Conservation (phyloP, 2,329 filamentous ascomycete genomes). For the Sporothrix protearum region DNA sequence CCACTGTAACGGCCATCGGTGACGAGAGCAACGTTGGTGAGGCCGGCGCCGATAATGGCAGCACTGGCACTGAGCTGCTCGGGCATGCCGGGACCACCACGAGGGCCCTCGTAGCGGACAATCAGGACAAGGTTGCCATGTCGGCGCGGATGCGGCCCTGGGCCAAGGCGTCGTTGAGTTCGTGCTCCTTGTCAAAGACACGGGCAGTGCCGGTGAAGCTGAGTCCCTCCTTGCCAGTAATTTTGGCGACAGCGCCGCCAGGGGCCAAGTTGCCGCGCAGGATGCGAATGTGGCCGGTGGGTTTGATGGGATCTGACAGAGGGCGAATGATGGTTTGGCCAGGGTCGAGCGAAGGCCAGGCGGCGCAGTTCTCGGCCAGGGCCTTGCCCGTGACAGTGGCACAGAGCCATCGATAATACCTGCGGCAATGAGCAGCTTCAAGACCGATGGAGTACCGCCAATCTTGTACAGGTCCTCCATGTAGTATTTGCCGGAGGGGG, state of each 20-base stretch:
- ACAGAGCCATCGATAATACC: slow-evolving; percentile 73
- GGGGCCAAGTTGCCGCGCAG: slow-evolving; percentile 84
- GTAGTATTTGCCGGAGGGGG: slow-evolving; percentile 77
- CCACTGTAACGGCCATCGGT: slow-evolving; percentile 90
- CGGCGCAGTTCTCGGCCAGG: slow-evolving; percentile 73
- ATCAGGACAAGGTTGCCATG: slow-evolving; percentile 77
- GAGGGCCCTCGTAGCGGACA: slow-evolving; percentile 90
- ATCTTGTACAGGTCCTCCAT: slow-evolving; percentile 83
- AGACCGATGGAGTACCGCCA: slow-evolving; percentile 78
- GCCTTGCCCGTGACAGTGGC: slow-evolving; percentile 80
- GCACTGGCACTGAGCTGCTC: slow-evolving; percentile 87
- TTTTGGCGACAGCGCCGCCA: slow-evolving; percentile 87
- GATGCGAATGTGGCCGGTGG: slow-evolving; percentile 82
- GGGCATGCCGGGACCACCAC: slow-evolving; percentile 92
- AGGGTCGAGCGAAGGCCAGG: slow-evolving; percentile 71
- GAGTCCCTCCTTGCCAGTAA: slow-evolving; percentile 90
- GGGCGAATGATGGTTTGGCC: slow-evolving; percentile 80
- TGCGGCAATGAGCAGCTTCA: slow-evolving; percentile 78
- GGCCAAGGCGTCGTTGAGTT: slow-evolving; percentile 70
- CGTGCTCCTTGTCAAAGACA: slow-evolving; percentile 82
- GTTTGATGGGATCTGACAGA: slow-evolving; percentile 69
- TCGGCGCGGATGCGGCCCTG: slow-evolving; percentile 50
- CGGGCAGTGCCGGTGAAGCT: slow-evolving; percentile 74
- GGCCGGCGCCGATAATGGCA: slow-evolving; percentile 85
- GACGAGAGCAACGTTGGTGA: slow-evolving; percentile 84